Base-by-base conservation (phyloP, 1,139 yeast species). In the Blastobotrys malaysiensis region DNA sequence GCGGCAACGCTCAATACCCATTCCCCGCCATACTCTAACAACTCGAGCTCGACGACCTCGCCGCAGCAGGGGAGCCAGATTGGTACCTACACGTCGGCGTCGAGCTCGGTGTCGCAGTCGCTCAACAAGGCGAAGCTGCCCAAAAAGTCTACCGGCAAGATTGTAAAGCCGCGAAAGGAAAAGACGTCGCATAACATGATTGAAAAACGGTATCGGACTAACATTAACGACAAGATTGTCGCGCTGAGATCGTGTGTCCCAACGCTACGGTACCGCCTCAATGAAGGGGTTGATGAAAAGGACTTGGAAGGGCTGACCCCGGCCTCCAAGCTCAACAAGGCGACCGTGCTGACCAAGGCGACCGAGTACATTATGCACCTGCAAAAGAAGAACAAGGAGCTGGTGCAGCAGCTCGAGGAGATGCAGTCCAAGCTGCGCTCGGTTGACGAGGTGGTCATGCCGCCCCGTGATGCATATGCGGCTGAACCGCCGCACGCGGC, bases 361-460 rank as follows among this genome's bases (percentile, higher is more conserved):
- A 87, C 95, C 1, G 97, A 90, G 69, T 91, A 90, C 66, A 90
- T 91, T 63, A 78, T 80, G 62, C 96, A 90, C 70, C 76, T 91
- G 66, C 95, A 90, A 66, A 70, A 72, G 53, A 86, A 86, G 63
- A 88, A 88, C 67, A 79, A 76, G 1, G 62, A 72, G 16, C 74
- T 88, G 61, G 73, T 71, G 58, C 73, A 76, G 54, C 91, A 88
- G 63, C 79, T 83, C 61, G 66, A 73, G 4, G 76, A 74, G 45
- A 72, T 86, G 61, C 53, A 49, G 24, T 49, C 48, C 5, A 53
- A 43, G 48, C 21, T 53, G 19, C 45, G 39, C 16, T 24, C 48
- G 21, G 19, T 52, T 13, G 24, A 31, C 16, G 16, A 31, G 1
- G 14, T 39, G 48, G 52, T 36, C 16, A 43, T 31, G 18, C 7